Evolutionary conservation across 1,284 basidiomycete species (phyloP), one percentile per base, ranked within the genome.

Genomic region (Heliocybe sulcata): DNA sequence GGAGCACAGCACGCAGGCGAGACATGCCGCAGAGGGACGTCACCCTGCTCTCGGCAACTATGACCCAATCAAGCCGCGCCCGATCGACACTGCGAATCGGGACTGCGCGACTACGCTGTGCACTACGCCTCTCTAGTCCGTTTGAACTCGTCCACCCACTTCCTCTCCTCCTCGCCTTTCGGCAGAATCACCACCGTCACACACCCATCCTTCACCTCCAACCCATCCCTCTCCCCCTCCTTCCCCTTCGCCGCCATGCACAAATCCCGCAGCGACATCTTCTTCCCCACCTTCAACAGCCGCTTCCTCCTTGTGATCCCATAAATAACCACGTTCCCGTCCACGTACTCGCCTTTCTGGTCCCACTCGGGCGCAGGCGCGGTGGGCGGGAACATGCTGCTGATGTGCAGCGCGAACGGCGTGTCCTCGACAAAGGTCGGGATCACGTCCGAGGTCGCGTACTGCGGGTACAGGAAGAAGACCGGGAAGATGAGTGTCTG

Each of bases 121-220:
- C 33, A 35, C 33, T 9, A 35, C 33, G 33, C 72, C 64, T n/a
- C n/a, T n/a, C 83, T 69, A 25, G 65, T 73, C 63, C 72, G 77
- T 74, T 98, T 98, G 75, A 86, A 95, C 57, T 91, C 85, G n/a
- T 87, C 84, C 26, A 98, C 81, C 94, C 95, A 98, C 59, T 80
- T 81, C 67, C 82, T 79, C 67, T 97, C 94, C 55, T 81, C 80
- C n/a, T 77, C 75, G 0, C 93, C 93, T 67, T 86, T 94, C 1
- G 90, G 88, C 54, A 97, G 66, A 8, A 98, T 89, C 16, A 87
- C 85, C 63, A 98, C 90, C 29, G 85, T 87, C 67, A 97, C 65
- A 65, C 90, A 88, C 0, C 93, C 94, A 63, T 96, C 93, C 59
- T 84, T 85, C 56, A 98, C 66, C 62, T 94, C 88, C 51, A 98